A percentile compares a stretch with the other conserved stretches of the same genome.
These are phyloP conservation scores for Scutellaria baicalensis DNA, from an alignment of 257 asterid genomes.

Conservation along the genomic window DNA sequence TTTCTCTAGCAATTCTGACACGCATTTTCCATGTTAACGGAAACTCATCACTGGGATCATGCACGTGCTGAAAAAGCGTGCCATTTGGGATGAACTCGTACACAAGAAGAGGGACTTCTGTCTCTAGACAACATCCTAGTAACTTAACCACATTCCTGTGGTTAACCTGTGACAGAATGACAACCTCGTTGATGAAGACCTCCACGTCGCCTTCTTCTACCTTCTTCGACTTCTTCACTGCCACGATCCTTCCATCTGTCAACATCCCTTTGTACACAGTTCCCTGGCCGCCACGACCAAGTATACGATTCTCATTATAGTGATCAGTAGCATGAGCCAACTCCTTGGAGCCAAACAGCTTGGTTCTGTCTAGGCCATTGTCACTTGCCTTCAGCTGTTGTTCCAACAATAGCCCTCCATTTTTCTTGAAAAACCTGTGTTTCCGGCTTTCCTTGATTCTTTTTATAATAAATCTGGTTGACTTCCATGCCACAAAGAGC, in stretches of 20 bases:
- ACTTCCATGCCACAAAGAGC: constrained; percentile 10
- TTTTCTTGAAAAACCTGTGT: constrained; percentile 25
- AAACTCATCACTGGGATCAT: constrained; percentile 12
- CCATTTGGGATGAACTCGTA: constrained; percentile 20
- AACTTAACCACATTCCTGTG: constrained; percentile 19
- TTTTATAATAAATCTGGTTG: background rate
- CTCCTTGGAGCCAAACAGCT: constrained; percentile 22
- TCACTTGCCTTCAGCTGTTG: background rate
- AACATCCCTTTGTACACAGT: constrained; percentile 17
- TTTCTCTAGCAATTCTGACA: constrained; percentile 18
- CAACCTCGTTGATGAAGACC: constrained; percentile 17
- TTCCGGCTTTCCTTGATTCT: constrained; percentile 10
- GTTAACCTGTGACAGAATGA: constrained; percentile 18
- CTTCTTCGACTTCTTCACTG: constrained; percentile 11
- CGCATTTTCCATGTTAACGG: constrained; percentile 24
- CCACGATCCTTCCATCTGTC: constrained; percentile 3
- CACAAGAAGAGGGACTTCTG: constrained; percentile 18
- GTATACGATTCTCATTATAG: constrained; percentile 15
- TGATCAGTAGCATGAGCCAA: constrained; percentile 19
- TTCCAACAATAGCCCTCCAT: constrained; percentile 29
- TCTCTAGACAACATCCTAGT: constrained; percentile 26
- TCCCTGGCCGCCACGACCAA: constrained; percentile 16
- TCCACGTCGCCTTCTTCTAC: constrained; percentile 8
- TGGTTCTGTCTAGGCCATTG: constrained; percentile 17
- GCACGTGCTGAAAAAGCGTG: constrained; percentile 21